Evolutionary conservation across 176 grass and related monocot genomes (phyloP).

Genomic region (Triticum urartu): DNA sequence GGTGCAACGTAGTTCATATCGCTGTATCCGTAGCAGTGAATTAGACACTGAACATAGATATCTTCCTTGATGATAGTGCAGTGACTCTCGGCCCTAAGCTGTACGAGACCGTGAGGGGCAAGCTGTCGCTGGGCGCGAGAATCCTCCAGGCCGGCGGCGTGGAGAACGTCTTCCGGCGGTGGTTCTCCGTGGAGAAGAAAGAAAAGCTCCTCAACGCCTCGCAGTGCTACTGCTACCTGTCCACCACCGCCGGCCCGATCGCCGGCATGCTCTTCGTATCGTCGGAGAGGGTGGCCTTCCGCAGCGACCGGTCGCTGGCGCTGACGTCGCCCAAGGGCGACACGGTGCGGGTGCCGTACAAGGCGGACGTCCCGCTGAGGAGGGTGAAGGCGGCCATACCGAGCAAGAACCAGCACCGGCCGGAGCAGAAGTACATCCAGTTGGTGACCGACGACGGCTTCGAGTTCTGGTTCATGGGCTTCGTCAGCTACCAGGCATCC

Average conservation of each 20-base stretch:
- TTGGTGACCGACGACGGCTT: conserved; percentile 70
- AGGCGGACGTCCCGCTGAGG: conserved; percentile 58
- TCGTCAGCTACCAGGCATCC: conserved; percentile 57
- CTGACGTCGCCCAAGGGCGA: conserved; percentile 38
- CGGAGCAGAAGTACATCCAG: conserved; percentile 82
- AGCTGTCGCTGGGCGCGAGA: conserved; percentile 61
- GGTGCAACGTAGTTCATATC: no score
- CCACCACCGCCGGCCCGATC: conserved; percentile 72
- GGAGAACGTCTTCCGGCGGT: conserved; percentile 71
- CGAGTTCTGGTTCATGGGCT: conserved; percentile 96
- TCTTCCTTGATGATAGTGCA: neutral
- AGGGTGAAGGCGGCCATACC: conserved; percentile 51
- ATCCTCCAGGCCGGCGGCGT: conserved; percentile 79
- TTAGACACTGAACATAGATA: neutral
- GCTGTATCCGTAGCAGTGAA: neutral
- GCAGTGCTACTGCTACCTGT: conserved; percentile 88
- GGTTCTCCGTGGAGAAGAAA: conserved; percentile 43
- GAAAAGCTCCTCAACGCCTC: conserved; percentile 72
- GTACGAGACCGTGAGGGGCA: conserved; percentile 81
- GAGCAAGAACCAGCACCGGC: conserved; percentile 56
- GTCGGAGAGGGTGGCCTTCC: conserved; percentile 61
- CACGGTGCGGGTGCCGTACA: conserved; percentile 62
- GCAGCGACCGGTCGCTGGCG: conserved; percentile 57
- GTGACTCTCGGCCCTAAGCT: conserved; percentile 65
- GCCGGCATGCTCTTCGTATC: conserved; percentile 77